A percentile compares a stretch with the other conserved stretches of the same genome.
These are phyloP conservation scores for Sclerotinia nivalis DNA, from an alignment of 2,329 filamentous ascomycete genomes.

Conservation along the genomic window DNA sequence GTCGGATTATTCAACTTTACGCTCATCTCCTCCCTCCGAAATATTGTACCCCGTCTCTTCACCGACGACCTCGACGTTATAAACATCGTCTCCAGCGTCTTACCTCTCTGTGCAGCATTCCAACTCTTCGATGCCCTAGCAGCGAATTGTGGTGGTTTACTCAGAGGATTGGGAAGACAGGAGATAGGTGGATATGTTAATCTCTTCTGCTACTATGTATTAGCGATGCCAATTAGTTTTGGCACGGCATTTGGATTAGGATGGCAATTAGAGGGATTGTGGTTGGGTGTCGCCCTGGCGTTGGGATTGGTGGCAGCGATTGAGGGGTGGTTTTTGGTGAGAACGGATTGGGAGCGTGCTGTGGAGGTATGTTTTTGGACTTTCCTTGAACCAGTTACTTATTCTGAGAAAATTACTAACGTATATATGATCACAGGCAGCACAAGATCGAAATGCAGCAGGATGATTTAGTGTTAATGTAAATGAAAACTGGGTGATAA, in stretches of 20 bases:
- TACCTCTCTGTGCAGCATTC: conserved; percentile 84
- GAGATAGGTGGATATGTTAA: conserved; percentile 89
- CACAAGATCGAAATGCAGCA: conserved; percentile 55
- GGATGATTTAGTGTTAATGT: conserved; percentile 31
- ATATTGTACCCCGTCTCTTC: conserved; percentile 75
- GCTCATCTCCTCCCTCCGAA: conserved; percentile 66
- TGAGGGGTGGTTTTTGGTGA: conserved; percentile 57
- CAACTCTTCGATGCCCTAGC: conserved; percentile 85
- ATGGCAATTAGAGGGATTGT: conserved; percentile 79
- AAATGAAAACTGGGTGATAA: background rate
- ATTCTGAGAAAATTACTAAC: background rate
- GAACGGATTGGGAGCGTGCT: conserved; percentile 57
- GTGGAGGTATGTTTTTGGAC: conserved; percentile 46
- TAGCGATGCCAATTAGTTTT: conserved; percentile 84
- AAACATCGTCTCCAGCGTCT: conserved; percentile 63
- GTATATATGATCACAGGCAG: conserved; percentile 44
- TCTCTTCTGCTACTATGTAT: conserved; percentile 79
- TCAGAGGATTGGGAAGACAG: conserved; percentile 85
- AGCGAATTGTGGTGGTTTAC: conserved; percentile 77
- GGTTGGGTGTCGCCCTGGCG: conserved; percentile 73
- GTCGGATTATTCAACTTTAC: conserved; percentile 80
- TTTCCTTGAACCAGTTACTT: background rate
- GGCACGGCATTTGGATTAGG: conserved; percentile 72
- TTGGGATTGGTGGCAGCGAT: conserved; percentile 52
- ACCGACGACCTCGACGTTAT: conserved; percentile 73